Evolutionary conservation across 2,329 filamentous ascomycete species (phyloP), one percentile per base, ranked within the genome.

Genomic region (Botrytis pseudocinerea): DNA sequence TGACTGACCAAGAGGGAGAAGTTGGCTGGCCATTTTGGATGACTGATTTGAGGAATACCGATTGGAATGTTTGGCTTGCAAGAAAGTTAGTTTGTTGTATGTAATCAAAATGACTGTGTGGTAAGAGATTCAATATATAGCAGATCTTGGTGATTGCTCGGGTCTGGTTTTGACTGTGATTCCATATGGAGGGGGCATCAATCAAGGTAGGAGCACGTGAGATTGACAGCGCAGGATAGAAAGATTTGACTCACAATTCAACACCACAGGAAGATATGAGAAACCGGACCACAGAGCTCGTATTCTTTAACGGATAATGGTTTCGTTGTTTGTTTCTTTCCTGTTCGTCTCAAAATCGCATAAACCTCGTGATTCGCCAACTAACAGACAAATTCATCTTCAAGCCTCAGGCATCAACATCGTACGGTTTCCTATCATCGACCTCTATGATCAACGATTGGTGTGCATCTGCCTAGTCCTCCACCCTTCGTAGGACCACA

Each of bases 1-100:
- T 42, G 32, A 63, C 73, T 40, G 48, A 80, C 78, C 78, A 42
- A 80, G 77, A 73, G 79, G 79, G 28, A 81, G 76, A 63, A 80
- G 73, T 76, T 80, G 79, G 57, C 79, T 78, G 14, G 79, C 79
- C 79, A 81, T 81, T 57, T 65, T 74, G 74, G 73, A 57, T 69
- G 65, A 57, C 35, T 57, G 48, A 10, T 25, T 44, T 42, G n/a
- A n/a, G 10, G 10, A 7, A 18, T 8, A n/a, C 9, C 22, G 14
- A 42, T 28, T 9, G 9, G 16, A 25, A 54, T 68, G 32, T 18
- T 63, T 64, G 28, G 35, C n/a, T 57, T 64, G 40, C 46, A 32
- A 63, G 7, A 20, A 38, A 32, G 35, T 68, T 25, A 68, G 65
- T 57, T 42, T 14, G 35, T 32, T 32, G 25, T 8, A 18, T 46